Percentiles rank a stretch among this genome's conserved stretches.
phyloP scores from a whole-genome alignment of 1,139 yeast genomes.

The Zygotorulaspora mrakii region DNA sequence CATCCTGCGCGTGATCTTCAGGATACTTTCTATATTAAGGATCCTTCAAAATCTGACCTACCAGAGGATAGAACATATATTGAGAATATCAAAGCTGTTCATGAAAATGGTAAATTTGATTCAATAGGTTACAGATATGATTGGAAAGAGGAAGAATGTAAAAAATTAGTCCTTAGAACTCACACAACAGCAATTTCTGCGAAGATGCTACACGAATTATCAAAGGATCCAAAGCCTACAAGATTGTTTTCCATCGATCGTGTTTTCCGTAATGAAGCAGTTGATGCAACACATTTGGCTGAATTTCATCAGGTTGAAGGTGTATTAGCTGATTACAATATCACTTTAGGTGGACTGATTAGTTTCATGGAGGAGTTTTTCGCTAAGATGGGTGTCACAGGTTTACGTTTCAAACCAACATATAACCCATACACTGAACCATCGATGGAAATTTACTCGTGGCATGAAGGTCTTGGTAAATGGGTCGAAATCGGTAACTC shows the following conservation, averaged over 20 bases:
- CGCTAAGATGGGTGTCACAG: slow-evolving; percentile 93
- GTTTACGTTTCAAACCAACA: slow-evolving; percentile 95
- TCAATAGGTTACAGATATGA: slow-evolving; percentile 98
- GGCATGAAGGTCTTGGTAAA: slow-evolving; percentile 88
- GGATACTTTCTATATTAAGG: slow-evolving; percentile 95
- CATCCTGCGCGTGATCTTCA: slow-evolving; percentile 99
- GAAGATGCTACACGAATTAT: slow-evolving; percentile 79
- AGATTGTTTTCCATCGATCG: slow-evolving; percentile 95
- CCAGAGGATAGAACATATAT: slow-evolving; percentile 80
- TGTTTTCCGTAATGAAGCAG: slow-evolving; percentile 99
- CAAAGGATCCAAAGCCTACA: slow-evolving; percentile 84
- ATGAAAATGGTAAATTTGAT: slow-evolving; percentile 85
- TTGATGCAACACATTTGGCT: slow-evolving; percentile 99
- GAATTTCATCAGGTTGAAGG: slow-evolving; percentile 99
- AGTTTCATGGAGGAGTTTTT: slow-evolving; percentile 98
- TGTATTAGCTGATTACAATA: slow-evolving; percentile 92
- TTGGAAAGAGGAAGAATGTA: slow-evolving; percentile 88
- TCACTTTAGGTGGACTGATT: slow-evolving; percentile 92
- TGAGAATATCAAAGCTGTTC: slow-evolving; percentile 76
- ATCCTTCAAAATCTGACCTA: slow-evolving; percentile 72
- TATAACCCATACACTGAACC: slow-evolving; percentile 99
- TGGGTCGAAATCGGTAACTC: slow-evolving; percentile 99
- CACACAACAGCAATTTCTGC: slow-evolving; percentile 96
- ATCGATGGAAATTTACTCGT: slow-evolving; percentile 93
- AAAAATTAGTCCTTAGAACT: slow-evolving; percentile 89